phyloP scores from a whole-genome alignment of 2,329 filamentous ascomycete genomes.

The Xylaria digitata region DNA sequence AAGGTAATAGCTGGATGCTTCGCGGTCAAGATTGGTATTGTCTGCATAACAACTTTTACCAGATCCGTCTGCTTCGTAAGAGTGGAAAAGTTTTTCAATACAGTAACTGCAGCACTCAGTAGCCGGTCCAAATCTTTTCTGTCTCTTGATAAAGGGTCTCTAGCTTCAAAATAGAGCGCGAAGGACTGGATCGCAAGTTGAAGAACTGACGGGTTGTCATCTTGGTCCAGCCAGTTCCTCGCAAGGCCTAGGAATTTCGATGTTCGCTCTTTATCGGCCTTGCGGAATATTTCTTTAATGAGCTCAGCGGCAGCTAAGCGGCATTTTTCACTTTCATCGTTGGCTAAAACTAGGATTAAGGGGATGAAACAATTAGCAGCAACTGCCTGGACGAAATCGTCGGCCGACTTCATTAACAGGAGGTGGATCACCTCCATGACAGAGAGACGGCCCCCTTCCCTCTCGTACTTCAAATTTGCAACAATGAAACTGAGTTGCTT shows the following conservation, averaged over 20 bases:
- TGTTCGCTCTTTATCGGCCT: conserved; percentile 77
- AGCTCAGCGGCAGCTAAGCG: conserved; percentile 83
- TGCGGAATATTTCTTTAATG: conserved; percentile 82
- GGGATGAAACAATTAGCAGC: conserved; percentile 86
- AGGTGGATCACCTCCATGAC: conserved; percentile 92
- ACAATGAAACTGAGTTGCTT: conserved; percentile 91
- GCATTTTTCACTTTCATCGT: conserved; percentile 89
- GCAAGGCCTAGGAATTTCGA: conserved; percentile 78
- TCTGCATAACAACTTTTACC: conserved; percentile 77
- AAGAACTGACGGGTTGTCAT: conserved; percentile 76
- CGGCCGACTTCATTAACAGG: conserved; percentile 84
- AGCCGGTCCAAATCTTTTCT: conserved; percentile 76
- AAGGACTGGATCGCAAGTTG: conserved; percentile 84
- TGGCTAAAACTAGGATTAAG: conserved; percentile 84
- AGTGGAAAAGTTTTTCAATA: conserved; percentile 66
- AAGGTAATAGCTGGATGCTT: conserved; percentile 74
- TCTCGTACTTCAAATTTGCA: conserved; percentile 89
- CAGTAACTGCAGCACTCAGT: conserved; percentile 63
- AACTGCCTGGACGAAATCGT: conserved; percentile 85
- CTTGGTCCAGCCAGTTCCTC: conserved; percentile 79
- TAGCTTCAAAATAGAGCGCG: conserved; percentile 81
- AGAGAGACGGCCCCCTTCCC: conserved; percentile 87
- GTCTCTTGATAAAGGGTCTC: conserved; percentile 67
- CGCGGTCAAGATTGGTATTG: conserved; percentile 74
- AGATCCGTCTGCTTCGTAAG: conserved; percentile 74